Base-by-base conservation (phyloP, 176 grass and related monocot species). In the Musa schizocarpa region DNA sequence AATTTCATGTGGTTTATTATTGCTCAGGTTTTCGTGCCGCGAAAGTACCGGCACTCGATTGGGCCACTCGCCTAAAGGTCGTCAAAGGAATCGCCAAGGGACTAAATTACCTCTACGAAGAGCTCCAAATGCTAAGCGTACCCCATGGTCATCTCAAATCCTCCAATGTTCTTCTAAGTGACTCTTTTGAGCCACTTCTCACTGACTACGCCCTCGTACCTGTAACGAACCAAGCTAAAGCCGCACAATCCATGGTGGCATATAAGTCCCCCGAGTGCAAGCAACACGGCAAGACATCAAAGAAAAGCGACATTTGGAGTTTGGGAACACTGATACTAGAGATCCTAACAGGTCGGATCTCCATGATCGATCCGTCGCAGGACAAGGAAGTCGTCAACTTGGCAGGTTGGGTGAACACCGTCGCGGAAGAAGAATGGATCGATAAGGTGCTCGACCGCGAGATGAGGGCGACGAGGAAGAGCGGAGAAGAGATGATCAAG, bases 61-160 rank as follows among this genome's bases (percentile, higher is more conserved):
- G 93, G 93, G 16, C 77, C 7, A 9, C 57, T 22, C 80, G 93
- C 55, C 75, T 97, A 1, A 93, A 77, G 74, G 80, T 97, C 52
- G 80, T 93, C 3, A 97, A 90, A 67, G 90, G 93, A 8, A 83
- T 88, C 43, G 79, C 80, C 1, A 83, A 82, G 8, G 90, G 81
- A 3, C 77, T 97, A 1, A 49, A n/a, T 24, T 97, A 97, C 75
- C 78, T 97, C 13, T 93, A 93, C 82, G 90, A 97, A 48, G 90
- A 97, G 88, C 85, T 97, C 52, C 76, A 86, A 16, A 88, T 97
- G 81, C 82, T 97, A 0, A 88, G 84, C 34, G 93, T 97, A 27
- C 93, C 93, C 26, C 93, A 97, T 48, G 93, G 93, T 52, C 93
- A 97, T 82, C 84, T 97, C 81, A 97, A 89, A 83, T 83, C 88